Conservation (phyloP, 495 filamentous ascomycete genomes). For the Penicillium coffeae region DNA sequence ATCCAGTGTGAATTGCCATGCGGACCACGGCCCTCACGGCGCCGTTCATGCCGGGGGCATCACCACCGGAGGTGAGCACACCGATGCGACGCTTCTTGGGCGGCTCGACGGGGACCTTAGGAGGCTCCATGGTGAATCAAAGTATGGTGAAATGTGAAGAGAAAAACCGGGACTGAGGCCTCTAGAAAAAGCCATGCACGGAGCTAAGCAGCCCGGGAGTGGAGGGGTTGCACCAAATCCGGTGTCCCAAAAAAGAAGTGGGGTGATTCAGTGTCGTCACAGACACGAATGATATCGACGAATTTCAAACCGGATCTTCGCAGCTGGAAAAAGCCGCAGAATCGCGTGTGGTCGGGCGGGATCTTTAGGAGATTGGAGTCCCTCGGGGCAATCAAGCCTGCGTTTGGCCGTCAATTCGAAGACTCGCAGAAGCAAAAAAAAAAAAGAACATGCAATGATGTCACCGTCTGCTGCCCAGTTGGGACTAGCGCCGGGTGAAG, state of each 20-base stretch:
- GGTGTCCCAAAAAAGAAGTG: constrained; percentile 47
- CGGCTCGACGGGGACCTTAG: constrained; percentile 31
- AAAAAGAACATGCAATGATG: constrained; percentile 7
- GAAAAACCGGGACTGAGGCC: constrained; percentile 2
- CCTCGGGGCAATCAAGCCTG: too few species aligned
- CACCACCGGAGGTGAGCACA: constrained; percentile 94
- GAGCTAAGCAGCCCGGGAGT: constrained; percentile 10
- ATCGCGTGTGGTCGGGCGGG: too few species aligned
- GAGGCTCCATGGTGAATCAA: constrained; percentile 31
- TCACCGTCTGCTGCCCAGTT: constrained; percentile 12
- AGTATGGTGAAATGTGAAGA: constrained; percentile 6
- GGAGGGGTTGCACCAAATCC: constrained; percentile 33
- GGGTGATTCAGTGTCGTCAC: constrained; percentile 39
- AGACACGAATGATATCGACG: constrained; percentile 14
- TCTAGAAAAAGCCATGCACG: background rate
- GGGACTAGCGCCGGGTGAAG: constrained; percentile 11
- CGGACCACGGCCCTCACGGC: constrained; percentile 91
- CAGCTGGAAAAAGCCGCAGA: too few species aligned
- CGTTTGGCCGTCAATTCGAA: background rate
- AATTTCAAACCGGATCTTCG: background rate
- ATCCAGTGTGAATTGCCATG: constrained; percentile 81
- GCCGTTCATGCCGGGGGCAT: constrained; percentile 97
- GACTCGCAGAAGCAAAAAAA: background rate
- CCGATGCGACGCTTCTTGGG: constrained; percentile 76
- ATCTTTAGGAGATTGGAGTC: background rate